Conservation (phyloP, 2,329 filamentous ascomycete species). For the Lachnellula cervina region DNA sequence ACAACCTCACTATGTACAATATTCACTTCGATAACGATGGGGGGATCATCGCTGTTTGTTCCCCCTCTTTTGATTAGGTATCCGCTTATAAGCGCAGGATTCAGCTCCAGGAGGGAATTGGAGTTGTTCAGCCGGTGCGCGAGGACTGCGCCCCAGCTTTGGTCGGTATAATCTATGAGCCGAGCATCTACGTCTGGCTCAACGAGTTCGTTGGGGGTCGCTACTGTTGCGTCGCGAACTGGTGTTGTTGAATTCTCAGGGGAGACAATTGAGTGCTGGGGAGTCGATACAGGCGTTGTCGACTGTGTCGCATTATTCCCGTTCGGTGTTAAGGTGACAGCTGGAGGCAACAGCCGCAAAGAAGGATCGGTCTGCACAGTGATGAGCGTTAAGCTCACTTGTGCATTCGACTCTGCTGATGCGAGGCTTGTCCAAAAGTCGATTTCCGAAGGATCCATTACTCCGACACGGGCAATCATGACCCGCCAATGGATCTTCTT, state of each 20-base stretch:
- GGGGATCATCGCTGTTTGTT: conserved; percentile 50
- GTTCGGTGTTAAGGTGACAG: conserved; percentile 42
- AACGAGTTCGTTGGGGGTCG: conserved; percentile 35
- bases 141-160: conserved; percentile 70
- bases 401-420: conserved; percentile 45
- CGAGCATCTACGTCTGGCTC: conserved; percentile 61
- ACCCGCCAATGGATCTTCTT: conserved; percentile 74
- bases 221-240: conserved; percentile 18
- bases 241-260: conserved; percentile 46
- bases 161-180: conserved; percentile 67
- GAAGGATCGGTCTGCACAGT: conserved; percentile 62
- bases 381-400: conserved; percentile 53
- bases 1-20: conserved; percentile 49
- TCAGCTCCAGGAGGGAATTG: conserved; percentile 48
- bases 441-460: conserved; percentile 62
- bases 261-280: conserved; percentile 53
- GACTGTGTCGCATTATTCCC: conserved; percentile 35
- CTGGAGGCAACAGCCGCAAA: conserved; percentile 56
- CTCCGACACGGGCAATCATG: conserved; percentile 66
- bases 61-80: conserved; percentile 63
- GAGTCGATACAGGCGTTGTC: conserved; percentile 64
- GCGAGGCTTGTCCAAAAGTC: conserved; percentile 53
- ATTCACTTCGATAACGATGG: conserved; percentile 59
- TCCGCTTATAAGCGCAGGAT: conserved; percentile 56
- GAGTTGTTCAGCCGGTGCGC: conserved; percentile 61